Percentiles rank a stretch among this genome's conserved stretches.
These are phyloP conservation scores for Boletellus sp. DNA, from an alignment of 768 basidiomycete genomes.

Conservation along the genomic window DNA sequence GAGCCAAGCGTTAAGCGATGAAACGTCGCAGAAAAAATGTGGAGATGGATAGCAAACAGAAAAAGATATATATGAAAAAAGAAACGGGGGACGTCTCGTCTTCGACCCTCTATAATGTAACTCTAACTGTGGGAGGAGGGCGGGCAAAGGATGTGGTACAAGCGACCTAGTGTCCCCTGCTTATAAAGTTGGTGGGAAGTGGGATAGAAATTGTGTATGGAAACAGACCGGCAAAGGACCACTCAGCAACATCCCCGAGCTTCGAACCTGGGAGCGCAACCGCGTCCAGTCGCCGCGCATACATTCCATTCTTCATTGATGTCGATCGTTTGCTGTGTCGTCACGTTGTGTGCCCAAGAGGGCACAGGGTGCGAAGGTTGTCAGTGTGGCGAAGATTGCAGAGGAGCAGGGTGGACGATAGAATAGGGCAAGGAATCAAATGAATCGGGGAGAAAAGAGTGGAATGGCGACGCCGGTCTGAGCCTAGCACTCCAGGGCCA, in stretches of 20 bases:
- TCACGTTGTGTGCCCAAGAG: background rate
- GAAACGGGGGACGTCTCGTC: background rate
- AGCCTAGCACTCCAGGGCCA: background rate
- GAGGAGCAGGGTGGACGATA: background rate
- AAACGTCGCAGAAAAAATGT: background rate
- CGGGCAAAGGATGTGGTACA: background rate
- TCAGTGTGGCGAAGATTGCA: background rate
- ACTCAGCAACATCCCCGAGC: background rate
- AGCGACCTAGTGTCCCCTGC: background rate
- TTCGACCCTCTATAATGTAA: background rate
- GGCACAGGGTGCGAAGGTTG: background rate
- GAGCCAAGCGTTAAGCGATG: background rate
- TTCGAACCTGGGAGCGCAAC: background rate
- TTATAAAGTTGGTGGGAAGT: background rate
- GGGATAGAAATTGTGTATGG: background rate
- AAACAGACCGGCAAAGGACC: background rate
- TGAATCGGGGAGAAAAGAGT: background rate
- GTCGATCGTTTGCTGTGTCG: background rate
- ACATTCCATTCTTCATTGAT: background rate
- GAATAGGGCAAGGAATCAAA: background rate
- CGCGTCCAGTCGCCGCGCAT: background rate
- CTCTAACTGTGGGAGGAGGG: slow-evolving; percentile 2
- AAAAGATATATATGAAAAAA: background rate
- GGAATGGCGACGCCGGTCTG: background rate
- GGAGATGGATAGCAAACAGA: background rate